Conservation (phyloP, 2,329 filamentous ascomycete genomes). For the Ilyonectria robusta region DNA sequence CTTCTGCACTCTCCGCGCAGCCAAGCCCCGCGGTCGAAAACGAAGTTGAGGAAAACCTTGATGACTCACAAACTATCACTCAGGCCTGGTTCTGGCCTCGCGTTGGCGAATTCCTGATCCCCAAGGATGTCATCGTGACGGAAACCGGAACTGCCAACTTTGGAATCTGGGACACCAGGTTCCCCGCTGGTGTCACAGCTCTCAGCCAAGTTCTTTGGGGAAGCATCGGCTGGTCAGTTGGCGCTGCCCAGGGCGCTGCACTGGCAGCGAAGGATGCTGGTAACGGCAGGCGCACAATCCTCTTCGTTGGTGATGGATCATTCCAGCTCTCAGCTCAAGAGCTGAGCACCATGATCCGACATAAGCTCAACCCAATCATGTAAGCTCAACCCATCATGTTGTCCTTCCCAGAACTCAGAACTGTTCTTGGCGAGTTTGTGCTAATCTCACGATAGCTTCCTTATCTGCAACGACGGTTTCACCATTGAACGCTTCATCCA, state of each 20-base stretch:
- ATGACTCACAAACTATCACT: constrained; percentile 66
- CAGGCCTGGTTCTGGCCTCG: constrained; percentile 85
- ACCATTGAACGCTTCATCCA: constrained; percentile 93
- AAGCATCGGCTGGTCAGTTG: constrained; percentile 74
- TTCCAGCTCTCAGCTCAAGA: constrained; percentile 90
- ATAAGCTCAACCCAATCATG: constrained; percentile 82
- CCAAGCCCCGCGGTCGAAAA: constrained; percentile 69
- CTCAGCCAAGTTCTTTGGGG: constrained; percentile 85
- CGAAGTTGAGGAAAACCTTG: constrained; percentile 58
- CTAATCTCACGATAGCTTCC: constrained; percentile 68
- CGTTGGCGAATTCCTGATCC: constrained; percentile 78
- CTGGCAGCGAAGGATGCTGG: constrained; percentile 79
- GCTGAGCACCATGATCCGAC: constrained; percentile 85
- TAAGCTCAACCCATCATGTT: constrained; percentile 57
- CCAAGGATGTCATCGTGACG: constrained; percentile 84
- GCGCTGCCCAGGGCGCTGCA: constrained; percentile 75
- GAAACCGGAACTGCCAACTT: constrained; percentile 93
- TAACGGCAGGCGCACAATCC: constrained; percentile 75
- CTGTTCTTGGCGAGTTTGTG: background rate
- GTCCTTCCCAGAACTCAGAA: background rate
- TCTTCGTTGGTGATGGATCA: constrained; percentile 91
- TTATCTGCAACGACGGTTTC: constrained; percentile 90
- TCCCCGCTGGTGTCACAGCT: constrained; percentile 82
- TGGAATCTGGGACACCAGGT: constrained; percentile 87
- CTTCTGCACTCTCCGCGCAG: constrained; percentile 69